Base-by-base conservation (phyloP, 2,329 filamentous ascomycete genomes). In the Diaporthe sp. region DNA sequence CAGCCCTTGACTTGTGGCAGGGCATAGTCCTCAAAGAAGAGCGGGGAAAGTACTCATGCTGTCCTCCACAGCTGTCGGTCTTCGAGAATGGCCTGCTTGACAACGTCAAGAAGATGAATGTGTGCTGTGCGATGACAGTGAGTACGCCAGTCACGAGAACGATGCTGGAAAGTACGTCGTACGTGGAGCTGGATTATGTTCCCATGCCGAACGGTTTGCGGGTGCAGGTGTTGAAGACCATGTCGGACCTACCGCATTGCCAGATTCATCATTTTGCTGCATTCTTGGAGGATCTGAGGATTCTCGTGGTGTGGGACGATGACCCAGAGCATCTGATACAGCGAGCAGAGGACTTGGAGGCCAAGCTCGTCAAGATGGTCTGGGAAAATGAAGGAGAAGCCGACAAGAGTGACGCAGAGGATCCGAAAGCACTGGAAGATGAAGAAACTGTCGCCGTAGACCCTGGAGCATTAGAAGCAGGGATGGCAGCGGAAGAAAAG, bases 241-340 rank as follows among this genome's bases (percentile, higher is more conserved):
- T 93, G 73, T 83, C 85, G 3, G 86, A 89, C 66, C 84, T 94
- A 6, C 88, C 89, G 0, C 82, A 85, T 33, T 92, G 90, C 77
- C 87, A 92, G 79, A 91, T 92, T 80, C 90, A 92, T 81, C 90
- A 92, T 76, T 92, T 91, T 78, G 90, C 89, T n/a, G 90, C 91
- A 12, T 92, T 92, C 80, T 88, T 92, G 69, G 85, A 88, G 75
- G 89, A 91, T 76, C 83, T 86, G n/a, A 85, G 85, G 57, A 84
- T 91, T 52, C 81, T 92, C n/a, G 84, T 92, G 7, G 89, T 92
- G 33, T 92, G 91, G 91, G 91, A 91, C 57, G 91, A 92, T 77
- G 87, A 91, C 54, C 88, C 90, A 19, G 86, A 87, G 77, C 86
- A 88, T 73, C 81, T 92, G 22, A 82, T 92, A 15, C 82, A 84